These are phyloP conservation scores for Cyberlindnera lachancei DNA, from an alignment of 805 yeast species.

Conservation along the genomic window DNA sequence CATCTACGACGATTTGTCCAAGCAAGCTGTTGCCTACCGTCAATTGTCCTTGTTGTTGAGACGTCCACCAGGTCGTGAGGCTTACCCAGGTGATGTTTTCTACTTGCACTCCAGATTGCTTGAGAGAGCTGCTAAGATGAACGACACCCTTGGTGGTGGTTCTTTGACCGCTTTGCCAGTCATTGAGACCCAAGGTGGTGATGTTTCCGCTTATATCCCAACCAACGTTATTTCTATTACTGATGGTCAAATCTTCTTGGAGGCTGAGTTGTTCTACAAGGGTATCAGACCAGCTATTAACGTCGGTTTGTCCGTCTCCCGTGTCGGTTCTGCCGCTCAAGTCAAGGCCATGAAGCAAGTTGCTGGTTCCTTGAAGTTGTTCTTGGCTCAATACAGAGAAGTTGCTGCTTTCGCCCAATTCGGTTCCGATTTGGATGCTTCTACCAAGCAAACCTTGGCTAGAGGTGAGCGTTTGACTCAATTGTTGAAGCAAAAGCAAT, in stretches of 20 bases:
- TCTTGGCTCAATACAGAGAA: conserved; percentile 99
- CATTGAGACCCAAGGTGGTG: conserved; percentile 99
- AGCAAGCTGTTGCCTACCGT: conserved; percentile 99
- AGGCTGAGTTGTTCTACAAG: conserved; percentile 99
- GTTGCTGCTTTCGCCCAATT: conserved; percentile 99
- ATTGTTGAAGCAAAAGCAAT: conserved; percentile 96
- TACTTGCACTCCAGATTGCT: conserved; percentile 60
- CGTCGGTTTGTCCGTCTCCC: conserved; percentile 99
- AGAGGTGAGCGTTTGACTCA: conserved; percentile 99
- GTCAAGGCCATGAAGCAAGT: conserved; percentile 99
- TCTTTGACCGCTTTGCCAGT: conserved; percentile 94
- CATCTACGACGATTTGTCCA: conserved; percentile 95
- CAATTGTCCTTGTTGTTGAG: conserved; percentile 95
- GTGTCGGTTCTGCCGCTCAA: conserved; percentile 99
- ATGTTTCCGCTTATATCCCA: conserved; percentile 96
- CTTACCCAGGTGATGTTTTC: conserved; percentile 22
- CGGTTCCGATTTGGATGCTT: conserved; percentile 99
- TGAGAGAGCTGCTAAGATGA: conserved; percentile 98
- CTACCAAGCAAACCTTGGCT: conserved; percentile 96
- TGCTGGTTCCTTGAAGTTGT: conserved; percentile 99
- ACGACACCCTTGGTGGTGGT: conserved; percentile 84
- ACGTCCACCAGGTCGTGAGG: conserved; percentile 22
- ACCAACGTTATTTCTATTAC: conserved; percentile 96
- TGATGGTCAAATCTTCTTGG: conserved; percentile 97
- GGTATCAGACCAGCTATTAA: conserved; percentile 99